phyloP scores from a whole-genome alignment of 202 grass and related monocot genomes.

The Dendrocalamus latiflorus region DNA sequence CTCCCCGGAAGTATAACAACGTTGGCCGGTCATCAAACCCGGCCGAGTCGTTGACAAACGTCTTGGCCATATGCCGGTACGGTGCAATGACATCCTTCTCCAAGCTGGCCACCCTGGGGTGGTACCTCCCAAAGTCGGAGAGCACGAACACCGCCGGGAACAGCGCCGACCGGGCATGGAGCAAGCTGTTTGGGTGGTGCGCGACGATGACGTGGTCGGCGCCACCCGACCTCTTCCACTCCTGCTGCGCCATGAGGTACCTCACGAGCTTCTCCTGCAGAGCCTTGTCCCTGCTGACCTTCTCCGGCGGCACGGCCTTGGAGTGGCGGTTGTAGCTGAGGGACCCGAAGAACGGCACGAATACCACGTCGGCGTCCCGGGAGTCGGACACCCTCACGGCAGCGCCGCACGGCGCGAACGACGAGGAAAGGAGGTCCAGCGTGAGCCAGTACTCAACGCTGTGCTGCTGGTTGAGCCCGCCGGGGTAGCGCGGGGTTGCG shows the following conservation, averaged over 20 bases:
- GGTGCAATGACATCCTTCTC: conserved; percentile 93
- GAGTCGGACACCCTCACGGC: conserved; percentile 59
- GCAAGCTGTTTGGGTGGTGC: conserved; percentile 84
- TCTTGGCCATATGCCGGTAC: conserved; percentile 70
- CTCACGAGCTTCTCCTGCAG: conserved; percentile 74
- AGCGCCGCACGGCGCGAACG: conserved; percentile 24
- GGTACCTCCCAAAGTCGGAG: conserved; percentile 88
- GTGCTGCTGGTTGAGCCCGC: conserved; percentile 91
- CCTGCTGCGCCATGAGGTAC: conserved; percentile 48
- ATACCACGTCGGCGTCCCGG: conserved; percentile 65
- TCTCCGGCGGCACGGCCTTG: conserved; percentile 45
- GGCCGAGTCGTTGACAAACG: conserved; percentile 56
- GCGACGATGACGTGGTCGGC: conserved; percentile 79
- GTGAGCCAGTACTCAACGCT: conserved; percentile 96
- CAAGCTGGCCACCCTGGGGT: conserved; percentile 67
- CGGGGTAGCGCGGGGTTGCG: conserved; percentile 58
- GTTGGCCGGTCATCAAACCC: conserved; percentile 63
- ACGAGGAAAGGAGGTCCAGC: conserved; percentile 66
- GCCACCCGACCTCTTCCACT: conserved; percentile 73
- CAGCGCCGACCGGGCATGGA: conserved; percentile 52
- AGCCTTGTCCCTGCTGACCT: conserved; percentile 44
- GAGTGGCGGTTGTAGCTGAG: conserved; percentile 76
- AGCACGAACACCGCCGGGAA: conserved; percentile 59
- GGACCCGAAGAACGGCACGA: conserved; percentile 91
- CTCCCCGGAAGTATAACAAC: conserved; percentile 77